Conservation (phyloP, 495 filamentous ascomycete species). For the Annulohypoxylon stygium region DNA sequence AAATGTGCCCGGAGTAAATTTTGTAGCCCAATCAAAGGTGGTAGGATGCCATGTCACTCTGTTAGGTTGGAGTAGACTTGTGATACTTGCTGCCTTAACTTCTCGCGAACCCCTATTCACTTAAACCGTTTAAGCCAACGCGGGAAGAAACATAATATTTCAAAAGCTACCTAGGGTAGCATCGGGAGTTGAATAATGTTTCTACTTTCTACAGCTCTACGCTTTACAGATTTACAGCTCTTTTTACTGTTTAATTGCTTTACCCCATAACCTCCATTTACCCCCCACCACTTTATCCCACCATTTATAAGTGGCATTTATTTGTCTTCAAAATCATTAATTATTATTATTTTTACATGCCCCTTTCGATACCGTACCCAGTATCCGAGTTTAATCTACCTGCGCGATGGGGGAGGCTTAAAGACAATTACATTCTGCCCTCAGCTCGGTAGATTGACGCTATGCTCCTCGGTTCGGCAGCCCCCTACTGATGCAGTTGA, state of each 20-base stretch:
- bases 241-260: background rate
- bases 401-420: background rate
- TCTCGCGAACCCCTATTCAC: conserved; percentile 39
- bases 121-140: conserved; percentile 24
- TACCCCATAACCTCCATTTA: background rate
- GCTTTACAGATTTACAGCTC: too few relatives aligned
- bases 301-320: background rate
- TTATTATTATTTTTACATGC: background rate
- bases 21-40: conserved; percentile 20
- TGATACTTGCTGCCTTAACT: conserved; percentile 44
- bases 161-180: background rate
- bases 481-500: conserved; percentile 13
- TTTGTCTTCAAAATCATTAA: background rate
- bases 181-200: background rate
- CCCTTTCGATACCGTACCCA: background rate
- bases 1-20: conserved; percentile 30
- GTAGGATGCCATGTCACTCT: conserved; percentile 44
- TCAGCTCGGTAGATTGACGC: background rate
- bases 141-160: conserved; percentile 4
- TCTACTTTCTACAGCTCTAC: background rate
- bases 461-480: conserved; percentile 11
- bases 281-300: background rate
- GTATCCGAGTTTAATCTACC: background rate
- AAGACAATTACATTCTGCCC: background rate
- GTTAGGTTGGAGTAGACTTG: conserved; percentile 26